A percentile compares a stretch with the other conserved stretches of the same genome.
phyloP scores from a whole-genome alignment of 306 rosid genomes.

The Fragaria nilgerrensis region DNA sequence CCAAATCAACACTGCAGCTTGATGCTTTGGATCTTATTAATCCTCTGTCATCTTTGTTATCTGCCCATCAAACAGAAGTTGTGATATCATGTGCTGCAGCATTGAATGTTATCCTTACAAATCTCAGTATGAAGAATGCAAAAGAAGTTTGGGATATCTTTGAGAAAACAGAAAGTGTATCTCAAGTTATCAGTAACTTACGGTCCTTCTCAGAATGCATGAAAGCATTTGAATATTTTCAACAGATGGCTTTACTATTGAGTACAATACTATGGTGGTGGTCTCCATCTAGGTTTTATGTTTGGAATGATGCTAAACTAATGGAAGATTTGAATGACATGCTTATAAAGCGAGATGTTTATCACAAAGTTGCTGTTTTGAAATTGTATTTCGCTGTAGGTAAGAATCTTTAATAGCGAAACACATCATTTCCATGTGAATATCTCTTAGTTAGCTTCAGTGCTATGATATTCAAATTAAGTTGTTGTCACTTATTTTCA shows the following conservation, averaged over 20 bases:
- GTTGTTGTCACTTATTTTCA: slow-evolving; percentile 34
- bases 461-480: slow-evolving; percentile 7
- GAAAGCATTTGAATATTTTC: slow-evolving; percentile 46
- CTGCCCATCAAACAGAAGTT: slow-evolving; percentile 51
- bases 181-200: slow-evolving; percentile 42
- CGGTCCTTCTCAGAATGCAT: slow-evolving; percentile 33
- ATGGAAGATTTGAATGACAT: slow-evolving; percentile 47
- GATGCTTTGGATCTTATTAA: slow-evolving; percentile 55
- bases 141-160: slow-evolving; percentile 59
- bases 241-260: slow-evolving; percentile 67
- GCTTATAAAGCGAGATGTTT: slow-evolving; percentile 35
- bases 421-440: neutral
- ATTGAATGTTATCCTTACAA: slow-evolving; percentile 56
- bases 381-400: slow-evolving; percentile 82
- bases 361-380: slow-evolving; percentile 50
- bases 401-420: slow-evolving; percentile 27
- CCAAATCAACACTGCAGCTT: slow-evolving; percentile 45
- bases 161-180: slow-evolving; percentile 42
- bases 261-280: slow-evolving; percentile 65
- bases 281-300: slow-evolving; percentile 67
- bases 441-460: slow-evolving; percentile 16
- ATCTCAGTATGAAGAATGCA: slow-evolving; percentile 46
- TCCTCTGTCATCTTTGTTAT: slow-evolving; percentile 61
- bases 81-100: slow-evolving; percentile 56
- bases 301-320: slow-evolving; percentile 54